Percentiles rank a stretch among this genome's conserved stretches.
phyloP scores from a whole-genome alignment of 148 eudicot genomes.

The Nepenthes mirabilis region DNA sequence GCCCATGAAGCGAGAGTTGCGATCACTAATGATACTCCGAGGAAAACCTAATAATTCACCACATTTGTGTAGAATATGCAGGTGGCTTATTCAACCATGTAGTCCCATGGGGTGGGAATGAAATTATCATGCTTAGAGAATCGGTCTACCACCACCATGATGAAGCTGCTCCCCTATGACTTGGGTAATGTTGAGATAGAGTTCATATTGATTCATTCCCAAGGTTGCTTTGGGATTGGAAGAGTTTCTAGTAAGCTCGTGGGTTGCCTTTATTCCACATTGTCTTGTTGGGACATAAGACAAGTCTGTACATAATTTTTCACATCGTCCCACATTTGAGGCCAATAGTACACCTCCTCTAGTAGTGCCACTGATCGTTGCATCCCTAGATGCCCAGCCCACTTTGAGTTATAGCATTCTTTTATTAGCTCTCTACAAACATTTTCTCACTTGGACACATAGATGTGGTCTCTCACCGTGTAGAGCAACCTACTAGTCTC shows the following conservation, averaged over 20 bases:
- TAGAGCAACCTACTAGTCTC: too few species aligned
- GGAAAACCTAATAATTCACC: neutral
- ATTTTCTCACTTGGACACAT: too few species aligned
- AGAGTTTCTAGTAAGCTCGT: neutral
- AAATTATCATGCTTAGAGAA: conserved; percentile 3
- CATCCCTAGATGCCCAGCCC: neutral
- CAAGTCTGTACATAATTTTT: neutral
- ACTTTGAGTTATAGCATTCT: neutral
- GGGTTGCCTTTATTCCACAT: neutral
- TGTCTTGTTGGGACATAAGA: neutral
- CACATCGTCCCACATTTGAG: neutral
- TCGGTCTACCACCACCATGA: conserved; percentile 5
- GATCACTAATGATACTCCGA: neutral
- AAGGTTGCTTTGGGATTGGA: neutral
- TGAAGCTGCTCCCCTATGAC: neutral
- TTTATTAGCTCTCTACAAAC: too few species aligned
- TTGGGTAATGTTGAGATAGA: neutral
- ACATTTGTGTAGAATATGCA: neutral
- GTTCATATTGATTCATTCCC: neutral
- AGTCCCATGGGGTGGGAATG: neutral
- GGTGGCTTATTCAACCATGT: neutral
- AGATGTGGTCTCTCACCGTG: too few species aligned
- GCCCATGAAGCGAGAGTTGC: neutral
- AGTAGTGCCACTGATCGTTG: neutral
- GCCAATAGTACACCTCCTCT: neutral